Conservation (phyloP, 2,329 filamentous ascomycete species). For the Penicillium paneum region DNA sequence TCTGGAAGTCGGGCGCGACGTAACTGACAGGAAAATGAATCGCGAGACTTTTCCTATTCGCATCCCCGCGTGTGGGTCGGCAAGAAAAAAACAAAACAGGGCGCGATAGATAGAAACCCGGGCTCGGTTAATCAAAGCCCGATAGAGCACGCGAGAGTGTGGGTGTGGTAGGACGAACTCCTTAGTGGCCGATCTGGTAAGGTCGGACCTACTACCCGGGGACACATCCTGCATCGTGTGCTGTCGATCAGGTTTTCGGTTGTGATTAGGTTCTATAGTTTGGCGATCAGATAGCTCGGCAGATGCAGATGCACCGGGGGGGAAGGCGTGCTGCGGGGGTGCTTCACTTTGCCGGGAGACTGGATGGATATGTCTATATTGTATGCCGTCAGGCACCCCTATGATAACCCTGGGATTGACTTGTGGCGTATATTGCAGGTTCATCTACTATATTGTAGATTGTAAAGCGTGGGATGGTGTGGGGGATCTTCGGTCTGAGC, state of each 20-base stretch:
- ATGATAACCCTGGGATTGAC: not conserved
- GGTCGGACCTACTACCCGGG: not conserved
- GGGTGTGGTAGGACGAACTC: not conserved
- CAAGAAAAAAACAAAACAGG: not conserved
- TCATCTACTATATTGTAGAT: not conserved
- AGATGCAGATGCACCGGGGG: not conserved
- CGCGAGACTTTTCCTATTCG: not conserved
- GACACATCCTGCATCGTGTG: not conserved
- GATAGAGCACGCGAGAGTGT: not conserved
- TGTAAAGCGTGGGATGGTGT: not conserved
- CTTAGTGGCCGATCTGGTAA: not conserved
- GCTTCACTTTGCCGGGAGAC: not conserved
- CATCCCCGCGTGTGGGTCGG: not conserved
- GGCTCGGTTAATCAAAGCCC: not conserved
- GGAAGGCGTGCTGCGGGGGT: not conserved
- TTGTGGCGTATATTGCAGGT: not conserved
- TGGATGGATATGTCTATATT: not conserved
- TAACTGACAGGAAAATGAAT: not conserved
- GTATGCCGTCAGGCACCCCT: not conserved
- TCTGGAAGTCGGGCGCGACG: not conserved
- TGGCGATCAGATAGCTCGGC: not conserved
- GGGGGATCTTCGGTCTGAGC: slow-evolving; percentile 3
- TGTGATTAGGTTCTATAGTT: not conserved
- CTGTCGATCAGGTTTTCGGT: not conserved
- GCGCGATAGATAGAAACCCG: not conserved